phyloP scores from a whole-genome alignment of 2,329 filamentous ascomycete genomes.

The Mycocentrospora acerina region DNA sequence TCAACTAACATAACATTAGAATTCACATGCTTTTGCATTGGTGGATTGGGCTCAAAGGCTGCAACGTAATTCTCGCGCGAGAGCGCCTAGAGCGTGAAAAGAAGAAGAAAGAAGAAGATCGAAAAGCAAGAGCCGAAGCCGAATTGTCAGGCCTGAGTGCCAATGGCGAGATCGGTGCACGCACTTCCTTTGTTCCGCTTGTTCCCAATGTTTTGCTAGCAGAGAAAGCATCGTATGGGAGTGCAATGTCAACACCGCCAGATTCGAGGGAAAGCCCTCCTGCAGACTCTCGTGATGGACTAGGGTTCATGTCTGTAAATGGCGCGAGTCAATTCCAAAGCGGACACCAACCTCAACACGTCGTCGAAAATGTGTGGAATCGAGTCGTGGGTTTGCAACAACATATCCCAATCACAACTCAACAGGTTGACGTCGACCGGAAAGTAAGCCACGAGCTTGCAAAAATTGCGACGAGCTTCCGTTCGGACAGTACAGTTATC shows the following conservation, averaged over 20 bases:
- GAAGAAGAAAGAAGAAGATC: conserved; percentile 37
- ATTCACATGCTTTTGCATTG: conserved; percentile 39
- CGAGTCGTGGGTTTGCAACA: conserved; percentile 16
- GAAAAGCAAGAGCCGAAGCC: conserved; percentile 29
- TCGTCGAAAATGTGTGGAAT: conserved; percentile 29
- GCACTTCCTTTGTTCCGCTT: conserved; percentile 32
- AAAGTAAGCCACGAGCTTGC: conserved; percentile 32
- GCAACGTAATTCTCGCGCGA: conserved; percentile 39
- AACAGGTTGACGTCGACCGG: conserved; percentile 26
- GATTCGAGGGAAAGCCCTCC: conserved; percentile 33
- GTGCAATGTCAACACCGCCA: conserved; percentile 32
- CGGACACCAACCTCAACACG: conserved; percentile 15
- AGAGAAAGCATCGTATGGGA: conserved; percentile 29
- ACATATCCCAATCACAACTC: conserved; percentile 21
- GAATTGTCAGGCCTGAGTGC: conserved; percentile 22
- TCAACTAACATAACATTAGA: conserved; percentile 19
- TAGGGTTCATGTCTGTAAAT: conserved; percentile 14
- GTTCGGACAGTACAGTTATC: conserved; percentile 18
- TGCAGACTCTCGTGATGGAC: conserved; percentile 11
- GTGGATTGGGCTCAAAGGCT: conserved; percentile 42
- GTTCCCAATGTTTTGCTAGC: conserved; percentile 29
- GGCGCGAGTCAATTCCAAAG: conserved; percentile 9
- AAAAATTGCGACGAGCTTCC: conserved; percentile 31
- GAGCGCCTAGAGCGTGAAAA: conserved; percentile 38
- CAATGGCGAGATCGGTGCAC: conserved; percentile 17